Base-by-base conservation (phyloP, 2,329 filamentous ascomycete genomes). In the Aspergillus caelatus region DNA sequence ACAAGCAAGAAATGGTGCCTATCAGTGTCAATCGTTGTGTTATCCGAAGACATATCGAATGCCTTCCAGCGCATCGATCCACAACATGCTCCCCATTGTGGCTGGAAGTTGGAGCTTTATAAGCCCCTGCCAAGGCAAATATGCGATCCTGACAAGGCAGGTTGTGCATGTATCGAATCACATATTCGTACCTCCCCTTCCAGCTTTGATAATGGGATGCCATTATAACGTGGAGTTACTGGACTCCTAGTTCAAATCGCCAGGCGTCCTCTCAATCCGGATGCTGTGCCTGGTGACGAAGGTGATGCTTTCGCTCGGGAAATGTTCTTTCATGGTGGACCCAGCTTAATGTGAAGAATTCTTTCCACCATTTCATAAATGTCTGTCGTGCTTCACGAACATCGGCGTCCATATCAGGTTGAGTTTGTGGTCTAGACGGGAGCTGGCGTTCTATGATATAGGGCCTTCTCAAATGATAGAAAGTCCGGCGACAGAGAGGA, bases 401-500 rank as follows among this genome's bases (percentile, higher is more conserved):
- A 9, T 52, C 48, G 16, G 48, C 28, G 16, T 52, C 48, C n/a
- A 34, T 32, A 10, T 52, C 28, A 4, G 8, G 14, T 34, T 5
- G 45, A 26, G 45, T 28, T 48, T 32, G 4, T 10, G 45, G 16
- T 9, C 19, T 52, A 10, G 28, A 21, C 19, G 28, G 28, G 6
- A 6, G 2, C 10, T 9, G 11, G 2, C 3, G 16, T 12, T 32
- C 28, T 12, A 52, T 32, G 26, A 32, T 11, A 32, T 32, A 52
- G 10, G 48, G 19, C 26, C 7, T 16, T 8, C 48, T 12, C 26
- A 30, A n/a, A 12, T 52, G 26, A 26, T 52, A 52, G 16, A 52
- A 30, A 12, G 48, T 52, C n/a, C 26, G 48, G 16, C 48, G 48
- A 52, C 48, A 52, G 48, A 52, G 48, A 52, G 48, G 48, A n/a